phyloP scores from a whole-genome alignment of 1,284 basidiomycete species.

The Mycena sp. region DNA sequence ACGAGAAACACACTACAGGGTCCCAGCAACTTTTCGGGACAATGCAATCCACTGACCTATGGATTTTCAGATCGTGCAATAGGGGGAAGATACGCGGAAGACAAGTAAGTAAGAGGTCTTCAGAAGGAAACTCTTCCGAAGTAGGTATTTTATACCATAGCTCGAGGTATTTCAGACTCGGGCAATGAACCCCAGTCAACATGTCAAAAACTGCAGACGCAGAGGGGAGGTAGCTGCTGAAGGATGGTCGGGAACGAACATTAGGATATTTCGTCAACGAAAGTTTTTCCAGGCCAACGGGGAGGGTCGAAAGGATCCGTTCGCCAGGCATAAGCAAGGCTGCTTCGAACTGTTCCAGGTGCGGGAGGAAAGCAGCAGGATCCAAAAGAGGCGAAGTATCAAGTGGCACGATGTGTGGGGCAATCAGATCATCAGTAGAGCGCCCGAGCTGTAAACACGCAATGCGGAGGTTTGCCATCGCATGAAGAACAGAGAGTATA shows the following conservation, averaged over 20 bases:
- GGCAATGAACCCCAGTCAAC: too few species aligned
- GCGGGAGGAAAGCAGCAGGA: neutral
- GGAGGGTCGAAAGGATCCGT: neutral
- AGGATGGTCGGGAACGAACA: too few species aligned
- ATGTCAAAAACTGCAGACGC: too few species aligned
- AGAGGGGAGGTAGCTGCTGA: fast-evolving
- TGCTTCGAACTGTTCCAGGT: neutral
- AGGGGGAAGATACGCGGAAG: neutral
- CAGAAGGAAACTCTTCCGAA: neutral
- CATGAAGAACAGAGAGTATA: neutral
- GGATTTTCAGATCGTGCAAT: neutral
- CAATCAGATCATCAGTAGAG: neutral
- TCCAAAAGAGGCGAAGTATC: neutral
- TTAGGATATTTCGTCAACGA: neutral
- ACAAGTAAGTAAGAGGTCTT: neutral
- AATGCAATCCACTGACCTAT: neutral
- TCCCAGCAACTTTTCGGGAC: neutral
- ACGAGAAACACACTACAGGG: neutral
- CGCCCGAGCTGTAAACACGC: neutral
- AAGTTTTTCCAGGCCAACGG: neutral
- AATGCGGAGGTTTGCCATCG: too few species aligned
- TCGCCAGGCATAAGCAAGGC: neutral
- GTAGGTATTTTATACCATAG: neutral
- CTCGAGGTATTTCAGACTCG: too few species aligned
- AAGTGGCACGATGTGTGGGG: neutral